A percentile compares a stretch with the other conserved stretches of the same genome.
These are phyloP conservation scores for Triticum turgidum DNA, from an alignment of 176 grass and related monocot species.

Conservation along the genomic window DNA sequence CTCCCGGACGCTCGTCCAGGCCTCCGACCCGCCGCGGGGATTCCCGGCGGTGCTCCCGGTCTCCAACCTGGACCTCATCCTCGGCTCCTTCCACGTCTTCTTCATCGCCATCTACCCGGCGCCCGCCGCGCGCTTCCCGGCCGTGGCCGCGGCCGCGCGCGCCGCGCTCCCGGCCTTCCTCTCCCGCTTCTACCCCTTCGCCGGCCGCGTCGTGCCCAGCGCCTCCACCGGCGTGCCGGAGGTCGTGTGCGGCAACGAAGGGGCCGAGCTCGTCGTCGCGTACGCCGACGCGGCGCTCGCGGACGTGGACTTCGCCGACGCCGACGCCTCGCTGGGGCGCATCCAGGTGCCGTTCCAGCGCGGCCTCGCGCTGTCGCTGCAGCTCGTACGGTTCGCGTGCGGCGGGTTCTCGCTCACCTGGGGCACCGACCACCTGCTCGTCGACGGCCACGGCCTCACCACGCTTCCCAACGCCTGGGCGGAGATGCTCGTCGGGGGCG, in stretches of 20 bases:
- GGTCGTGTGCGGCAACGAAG: slow-evolving; percentile 51
- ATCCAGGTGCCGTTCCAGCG: slow-evolving; percentile 44
- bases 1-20: slow-evolving; percentile 32
- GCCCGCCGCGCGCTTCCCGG: slow-evolving; percentile 20
- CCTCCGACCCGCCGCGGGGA: slow-evolving; percentile 29
- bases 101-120: slow-evolving; percentile 40
- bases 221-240: slow-evolving; percentile 25
- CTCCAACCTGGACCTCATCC: slow-evolving; percentile 60
- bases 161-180: slow-evolving; percentile 41
- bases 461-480: slow-evolving; percentile 51
- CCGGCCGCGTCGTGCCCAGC: slow-evolving; percentile 30
- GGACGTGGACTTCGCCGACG: slow-evolving; percentile 53
- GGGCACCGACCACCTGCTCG: slow-evolving; percentile 61
- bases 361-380: slow-evolving; percentile 61
- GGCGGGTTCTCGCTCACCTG: slow-evolving; percentile 69
- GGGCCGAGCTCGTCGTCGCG: slow-evolving; percentile 70
- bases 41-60: slow-evolving; percentile 30
- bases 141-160: slow-evolving; percentile 2
- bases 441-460: slow-evolving; percentile 63
- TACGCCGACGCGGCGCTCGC: slow-evolving; percentile 14
- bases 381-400: slow-evolving; percentile 64
- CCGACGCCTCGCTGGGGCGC: slow-evolving; percentile 30
- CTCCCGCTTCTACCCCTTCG: slow-evolving; percentile 51
- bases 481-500: slow-evolving; percentile 33
- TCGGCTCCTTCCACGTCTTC: slow-evolving; percentile 48